A percentile compares a stretch with the other conserved stretches of the same genome.
These are phyloP conservation scores for Podospora conica DNA, from an alignment of 495 filamentous ascomycete genomes.

Conservation along the genomic window DNA sequence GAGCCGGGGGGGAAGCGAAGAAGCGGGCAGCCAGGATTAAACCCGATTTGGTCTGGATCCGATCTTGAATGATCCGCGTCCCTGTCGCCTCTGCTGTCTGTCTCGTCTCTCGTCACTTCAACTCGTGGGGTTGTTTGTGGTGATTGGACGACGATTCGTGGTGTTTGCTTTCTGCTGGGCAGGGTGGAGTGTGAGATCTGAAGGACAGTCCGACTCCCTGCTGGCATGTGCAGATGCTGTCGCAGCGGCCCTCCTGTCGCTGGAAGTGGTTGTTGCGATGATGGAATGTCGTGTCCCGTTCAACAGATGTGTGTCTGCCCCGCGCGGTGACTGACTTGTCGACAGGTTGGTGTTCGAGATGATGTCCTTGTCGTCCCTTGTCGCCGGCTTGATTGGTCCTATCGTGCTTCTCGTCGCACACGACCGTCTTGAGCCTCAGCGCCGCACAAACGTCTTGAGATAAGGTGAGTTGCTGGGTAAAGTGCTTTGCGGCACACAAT, in stretches of 20 bases:
- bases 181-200: background rate
- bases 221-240: background rate
- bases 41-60: slow-evolving; percentile 7
- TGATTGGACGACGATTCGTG: background rate
- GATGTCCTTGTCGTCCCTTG: background rate
- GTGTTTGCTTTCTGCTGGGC: background rate
- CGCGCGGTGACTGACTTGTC: background rate
- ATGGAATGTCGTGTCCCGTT: background rate
- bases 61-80: slow-evolving; percentile 3
- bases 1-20: slow-evolving; percentile 1
- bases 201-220: background rate
- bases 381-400: slow-evolving; percentile 7
- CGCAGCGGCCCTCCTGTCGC: background rate
- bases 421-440: slow-evolving; percentile 18
- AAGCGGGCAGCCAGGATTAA: slow-evolving; percentile 4
- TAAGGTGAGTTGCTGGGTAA: background rate
- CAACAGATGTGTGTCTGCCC: background rate
- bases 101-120: background rate
- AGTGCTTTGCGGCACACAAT: background rate
- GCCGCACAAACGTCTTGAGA: background rate
- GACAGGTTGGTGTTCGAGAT: background rate
- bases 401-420: background rate
- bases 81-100: background rate
- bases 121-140: background rate
- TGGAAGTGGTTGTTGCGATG: background rate